Conservation (phyloP, 176 grass and related monocot genomes). For the Hordeum marinum region DNA sequence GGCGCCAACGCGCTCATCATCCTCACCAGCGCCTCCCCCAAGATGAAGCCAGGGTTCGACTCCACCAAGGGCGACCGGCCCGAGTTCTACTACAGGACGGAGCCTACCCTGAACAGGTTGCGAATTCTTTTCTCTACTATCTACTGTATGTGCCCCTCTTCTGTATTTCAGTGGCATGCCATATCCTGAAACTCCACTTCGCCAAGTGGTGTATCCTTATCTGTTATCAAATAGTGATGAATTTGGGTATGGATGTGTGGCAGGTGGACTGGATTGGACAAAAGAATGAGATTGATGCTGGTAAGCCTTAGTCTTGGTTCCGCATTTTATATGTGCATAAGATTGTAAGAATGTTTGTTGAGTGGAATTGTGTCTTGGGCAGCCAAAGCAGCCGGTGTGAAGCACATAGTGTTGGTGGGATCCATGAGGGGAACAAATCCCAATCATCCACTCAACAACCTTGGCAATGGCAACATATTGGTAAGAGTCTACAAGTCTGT, state of each 20-base stretch:
- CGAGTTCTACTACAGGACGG: constrained; percentile 80
- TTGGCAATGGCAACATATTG: constrained; percentile 88
- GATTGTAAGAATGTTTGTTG: not conserved
- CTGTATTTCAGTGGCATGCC: not conserved
- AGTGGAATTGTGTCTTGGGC: constrained; percentile 1
- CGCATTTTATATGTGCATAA: no score
- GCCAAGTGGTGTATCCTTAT: not conserved
- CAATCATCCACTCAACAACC: constrained; percentile 78
- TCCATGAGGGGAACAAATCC: constrained; percentile 85
- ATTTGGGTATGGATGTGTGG: not conserved
- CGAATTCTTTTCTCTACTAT: not conserved
- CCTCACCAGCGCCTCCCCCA: constrained; percentile 70
- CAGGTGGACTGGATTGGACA: constrained; percentile 90
- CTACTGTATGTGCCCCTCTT: no score
- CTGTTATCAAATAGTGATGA: not conserved
- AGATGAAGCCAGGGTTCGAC: constrained; percentile 78
- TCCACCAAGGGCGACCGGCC: constrained; percentile 67
- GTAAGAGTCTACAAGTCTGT: constrained; percentile 15
- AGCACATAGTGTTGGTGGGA: constrained; percentile 84
- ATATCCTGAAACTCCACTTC: not conserved
- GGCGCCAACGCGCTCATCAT: constrained; percentile 66
- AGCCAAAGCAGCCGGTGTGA: constrained; percentile 72
- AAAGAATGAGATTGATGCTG: constrained; percentile 86
- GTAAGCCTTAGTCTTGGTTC: not conserved
- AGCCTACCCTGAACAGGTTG: constrained; percentile 77